Percentiles rank a stretch among this genome's conserved stretches.
Conservation (phyloP, 176 grass and related monocot species). For the Oropetium thomaeum region DNA sequence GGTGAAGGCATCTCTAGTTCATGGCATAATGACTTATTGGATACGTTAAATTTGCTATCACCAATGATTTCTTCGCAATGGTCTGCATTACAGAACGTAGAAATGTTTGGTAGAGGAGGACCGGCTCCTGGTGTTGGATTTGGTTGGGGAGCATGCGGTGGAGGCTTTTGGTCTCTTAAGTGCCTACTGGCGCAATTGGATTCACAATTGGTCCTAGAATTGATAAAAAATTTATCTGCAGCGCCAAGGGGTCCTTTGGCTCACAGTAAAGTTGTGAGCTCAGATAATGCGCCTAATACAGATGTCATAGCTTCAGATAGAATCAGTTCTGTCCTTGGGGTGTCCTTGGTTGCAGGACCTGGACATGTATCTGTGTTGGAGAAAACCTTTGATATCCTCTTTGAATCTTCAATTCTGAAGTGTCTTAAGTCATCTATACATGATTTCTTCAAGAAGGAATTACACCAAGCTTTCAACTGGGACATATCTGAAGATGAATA, state of each 20-base stretch:
- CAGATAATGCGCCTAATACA: constrained; percentile 27
- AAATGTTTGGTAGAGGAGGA: constrained; percentile 91
- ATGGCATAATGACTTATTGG: constrained; percentile 53
- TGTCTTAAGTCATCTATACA: constrained; percentile 65
- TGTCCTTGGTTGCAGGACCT: constrained; percentile 74
- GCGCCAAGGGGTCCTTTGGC: constrained; percentile 5
- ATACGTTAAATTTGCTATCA: constrained; percentile 44
- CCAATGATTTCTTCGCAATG: constrained; percentile 52
- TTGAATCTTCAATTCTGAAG: constrained; percentile 67
- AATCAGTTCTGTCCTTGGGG: constrained; percentile 64
- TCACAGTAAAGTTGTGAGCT: constrained; percentile 15
- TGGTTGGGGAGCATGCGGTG: constrained; percentile 78
- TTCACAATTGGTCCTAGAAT: constrained; percentile 64
- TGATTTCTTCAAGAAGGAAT: constrained; percentile 37
- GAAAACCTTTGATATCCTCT: constrained; percentile 59
- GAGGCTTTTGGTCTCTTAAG: constrained; percentile 89
- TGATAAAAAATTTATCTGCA: constrained; percentile 55
- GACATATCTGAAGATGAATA: constrained; percentile 75
- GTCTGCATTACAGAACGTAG: constrained; percentile 52
- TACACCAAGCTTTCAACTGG: constrained; percentile 51
- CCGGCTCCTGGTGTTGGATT: constrained; percentile 91
- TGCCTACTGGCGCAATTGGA: constrained; percentile 64
- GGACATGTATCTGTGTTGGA: constrained; percentile 56
- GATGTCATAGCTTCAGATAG: constrained; percentile 40
- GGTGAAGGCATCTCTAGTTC: constrained; percentile 73